Evolutionary conservation across 371 early-diverging fungal genomes (phyloP).

Genomic region (Lichtheimia corymbifera): DNA sequence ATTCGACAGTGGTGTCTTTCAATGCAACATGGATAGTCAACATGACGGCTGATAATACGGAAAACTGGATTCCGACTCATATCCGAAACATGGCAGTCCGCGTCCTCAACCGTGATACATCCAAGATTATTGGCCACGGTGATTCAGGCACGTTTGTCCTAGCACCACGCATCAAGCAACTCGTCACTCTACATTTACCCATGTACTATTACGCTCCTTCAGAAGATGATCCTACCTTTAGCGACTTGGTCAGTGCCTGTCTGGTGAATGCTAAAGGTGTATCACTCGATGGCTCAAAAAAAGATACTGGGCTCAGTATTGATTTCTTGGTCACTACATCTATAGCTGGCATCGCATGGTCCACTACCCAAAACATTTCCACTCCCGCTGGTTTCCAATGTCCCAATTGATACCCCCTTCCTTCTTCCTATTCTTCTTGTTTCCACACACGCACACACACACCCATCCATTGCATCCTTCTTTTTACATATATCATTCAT

Average conservation of each 20-base stretch:
- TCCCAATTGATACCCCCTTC: constrained; percentile 3
- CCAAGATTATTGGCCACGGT: constrained; percentile 17
- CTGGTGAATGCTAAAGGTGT: neutral
- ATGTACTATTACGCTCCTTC: constrained; percentile 23
- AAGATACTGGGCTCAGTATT: constrained; percentile 16
- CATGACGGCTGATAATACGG: constrained; percentile 25
- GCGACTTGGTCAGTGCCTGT: constrained; percentile 39
- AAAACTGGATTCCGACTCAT: constrained; percentile 28
- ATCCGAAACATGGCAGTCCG: constrained; percentile 15
- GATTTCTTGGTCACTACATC: constrained; percentile 27
- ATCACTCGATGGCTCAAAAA: neutral
- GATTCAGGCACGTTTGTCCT: constrained; percentile 15
- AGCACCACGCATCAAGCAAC: constrained; percentile 1
- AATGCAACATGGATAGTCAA: constrained; percentile 23
- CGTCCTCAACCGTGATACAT: constrained; percentile 18
- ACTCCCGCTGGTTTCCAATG: constrained; percentile 16
- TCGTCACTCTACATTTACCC: constrained; percentile 12
- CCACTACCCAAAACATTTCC: constrained; percentile 19
- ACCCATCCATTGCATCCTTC: too few relatives aligned
- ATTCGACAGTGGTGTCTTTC: neutral
- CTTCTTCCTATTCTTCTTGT: too few relatives aligned
- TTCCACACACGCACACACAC: too few relatives aligned
- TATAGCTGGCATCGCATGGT: constrained; percentile 41
- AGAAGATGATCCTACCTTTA: constrained; percentile 32
- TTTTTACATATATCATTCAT: too few relatives aligned